These are phyloP conservation scores for Candida pini DNA, from an alignment of 805 yeast genomes.

Conservation along the genomic window DNA sequence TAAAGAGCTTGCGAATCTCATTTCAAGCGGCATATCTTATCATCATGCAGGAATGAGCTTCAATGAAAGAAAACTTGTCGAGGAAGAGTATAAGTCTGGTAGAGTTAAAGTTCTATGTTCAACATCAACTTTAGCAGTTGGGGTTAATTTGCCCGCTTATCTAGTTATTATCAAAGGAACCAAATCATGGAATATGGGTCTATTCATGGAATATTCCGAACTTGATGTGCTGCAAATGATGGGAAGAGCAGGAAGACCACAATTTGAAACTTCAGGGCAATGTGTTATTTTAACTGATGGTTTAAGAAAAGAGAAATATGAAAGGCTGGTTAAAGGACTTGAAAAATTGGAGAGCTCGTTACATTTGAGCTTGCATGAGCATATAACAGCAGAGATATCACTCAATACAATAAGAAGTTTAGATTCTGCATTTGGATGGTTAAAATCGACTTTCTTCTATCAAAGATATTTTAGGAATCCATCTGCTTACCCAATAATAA, in stretches of 20 bases:
- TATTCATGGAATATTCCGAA: slow-evolving; percentile 47
- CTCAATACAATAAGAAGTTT: slow-evolving; percentile 33
- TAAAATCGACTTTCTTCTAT: slow-evolving; percentile 44
- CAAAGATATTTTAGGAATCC: slow-evolving; percentile 38
- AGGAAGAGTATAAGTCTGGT: slow-evolving; percentile 38
- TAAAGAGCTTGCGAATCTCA: slow-evolving; percentile 25
- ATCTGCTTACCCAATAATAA: slow-evolving; percentile 29
- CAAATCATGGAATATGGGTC: slow-evolving; percentile 47
- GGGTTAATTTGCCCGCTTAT: slow-evolving; percentile 58
- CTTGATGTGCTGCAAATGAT: slow-evolving; percentile 57
- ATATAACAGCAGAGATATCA: slow-evolving; percentile 39
- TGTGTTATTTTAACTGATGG: slow-evolving; percentile 44
- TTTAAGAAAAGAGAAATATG: slow-evolving; percentile 32
- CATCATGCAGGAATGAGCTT: slow-evolving; percentile 56
- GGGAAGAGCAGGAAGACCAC: slow-evolving; percentile 63
- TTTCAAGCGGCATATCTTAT: slow-evolving; percentile 38
- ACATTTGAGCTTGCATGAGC: slow-evolving; percentile 34
- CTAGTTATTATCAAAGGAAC: slow-evolving; percentile 59
- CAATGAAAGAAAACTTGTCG: slow-evolving; percentile 42
- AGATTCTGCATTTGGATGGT: slow-evolving; percentile 40
- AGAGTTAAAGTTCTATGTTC: slow-evolving; percentile 42
- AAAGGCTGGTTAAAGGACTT: slow-evolving; percentile 35
- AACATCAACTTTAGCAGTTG: slow-evolving; percentile 57
- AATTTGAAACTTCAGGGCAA: slow-evolving; percentile 45
- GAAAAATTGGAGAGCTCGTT: slow-evolving; percentile 43